Evolutionary conservation across 768 basidiomycete species (phyloP), one percentile per base, ranked within the genome.

Genomic region (Pleurotus ostreatus): DNA sequence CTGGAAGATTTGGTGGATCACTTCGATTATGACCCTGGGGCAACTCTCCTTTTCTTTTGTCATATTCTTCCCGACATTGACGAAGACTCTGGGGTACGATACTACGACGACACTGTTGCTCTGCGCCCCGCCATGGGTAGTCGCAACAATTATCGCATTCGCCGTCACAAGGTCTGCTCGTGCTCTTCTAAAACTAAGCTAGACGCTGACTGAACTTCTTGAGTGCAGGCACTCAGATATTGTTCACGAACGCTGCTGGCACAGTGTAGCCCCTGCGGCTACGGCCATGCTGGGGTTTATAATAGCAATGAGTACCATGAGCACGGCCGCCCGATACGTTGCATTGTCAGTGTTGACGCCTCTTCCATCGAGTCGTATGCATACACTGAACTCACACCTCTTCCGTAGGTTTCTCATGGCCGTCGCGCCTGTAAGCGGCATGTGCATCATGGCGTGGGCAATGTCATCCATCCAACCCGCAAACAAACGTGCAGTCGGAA

Each of bases 1-100:
- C 65, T 77, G 80, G 80, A 86, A 86, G 68, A 85, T 90, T 54
- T 91, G 88, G 84, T 86, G 72, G 71, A 69, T 78, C 48, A 66
- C 75, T 5, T 39, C 72, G 5, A 64, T 68, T 4, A 57, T 76
- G 22, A 66, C 67, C 16, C 61, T 65, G 13, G 70, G 78, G 41
- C 79, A 82, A 30, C 66, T 84, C 41, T 79, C 83, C n/a, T 65
- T 87, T 20, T 82, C 79, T 2, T 89, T 89, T 74, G 83, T 85
- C 62, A 82, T 82, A 38, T 88, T 82, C 68, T 89, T 89, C 69
- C 88, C 85, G 13, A 86, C 89, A 0, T 70, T 92, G 57, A 80
- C 77, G 6, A 81, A 77, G n/a, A 92, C 90, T 1, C 74, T 92
- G 66, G 86, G 87, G 37, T 86, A 77, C 68, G 74, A 70, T 57